Percentiles rank a stretch among this genome's conserved stretches.
Conservation (phyloP, 176 grass and related monocot genomes). For the Chrysopogon serrulatus region DNA sequence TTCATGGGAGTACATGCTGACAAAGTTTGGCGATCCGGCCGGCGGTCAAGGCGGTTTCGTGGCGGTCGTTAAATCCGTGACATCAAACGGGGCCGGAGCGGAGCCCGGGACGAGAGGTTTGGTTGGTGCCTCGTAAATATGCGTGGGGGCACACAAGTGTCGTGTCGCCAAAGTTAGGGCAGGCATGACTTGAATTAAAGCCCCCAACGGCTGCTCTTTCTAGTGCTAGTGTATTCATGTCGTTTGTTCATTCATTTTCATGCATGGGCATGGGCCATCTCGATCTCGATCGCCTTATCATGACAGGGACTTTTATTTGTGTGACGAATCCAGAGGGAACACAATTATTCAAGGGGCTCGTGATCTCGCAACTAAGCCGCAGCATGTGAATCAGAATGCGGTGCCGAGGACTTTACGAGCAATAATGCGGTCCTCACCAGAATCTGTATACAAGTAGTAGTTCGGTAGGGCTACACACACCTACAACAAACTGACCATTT, state of each 20-base stretch:
- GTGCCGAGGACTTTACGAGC: background rate
- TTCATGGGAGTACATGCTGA: background rate
- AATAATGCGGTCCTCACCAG: background rate
- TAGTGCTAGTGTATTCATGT: background rate
- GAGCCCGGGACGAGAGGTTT: background rate
- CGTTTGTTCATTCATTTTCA: background rate
- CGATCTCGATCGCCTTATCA: background rate
- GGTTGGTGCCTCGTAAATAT: conserved; percentile 3
- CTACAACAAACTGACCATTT: background rate
- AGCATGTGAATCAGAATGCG: background rate
- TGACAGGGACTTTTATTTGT: background rate
- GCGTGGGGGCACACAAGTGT: background rate
- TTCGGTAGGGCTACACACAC: background rate
- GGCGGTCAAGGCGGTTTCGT: background rate
- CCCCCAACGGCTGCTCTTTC: background rate
- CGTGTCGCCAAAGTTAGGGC: conserved; percentile 19
- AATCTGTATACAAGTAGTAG: background rate
- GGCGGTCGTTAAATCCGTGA: conserved; percentile 12
- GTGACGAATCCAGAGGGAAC: background rate
- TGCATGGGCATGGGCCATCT: conserved; percentile 2
- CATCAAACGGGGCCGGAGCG: too few relatives aligned
- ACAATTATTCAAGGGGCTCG: conserved; percentile 28
- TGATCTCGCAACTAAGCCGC: conserved; percentile 27
- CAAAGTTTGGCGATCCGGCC: background rate
- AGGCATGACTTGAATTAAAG: conserved; percentile 44